These are phyloP conservation scores for Plasmodium reichenowi DNA, from an alignment of 169 alveolate genomes.

Conservation along the genomic window DNA sequence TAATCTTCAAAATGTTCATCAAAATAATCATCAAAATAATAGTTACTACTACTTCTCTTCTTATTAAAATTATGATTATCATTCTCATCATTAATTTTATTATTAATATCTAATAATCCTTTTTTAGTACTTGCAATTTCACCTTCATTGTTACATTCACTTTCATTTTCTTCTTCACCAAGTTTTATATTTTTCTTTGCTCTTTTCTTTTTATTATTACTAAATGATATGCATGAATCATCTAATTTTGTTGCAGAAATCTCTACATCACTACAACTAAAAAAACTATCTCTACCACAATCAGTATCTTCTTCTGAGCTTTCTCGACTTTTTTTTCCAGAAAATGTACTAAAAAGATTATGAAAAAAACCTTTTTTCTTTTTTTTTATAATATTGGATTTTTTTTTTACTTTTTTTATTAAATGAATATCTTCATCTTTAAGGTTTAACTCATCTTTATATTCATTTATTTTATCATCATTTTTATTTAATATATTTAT, in stretches of 20 bases:
- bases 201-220: background rate
- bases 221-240: slow-evolving; percentile 17
- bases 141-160: background rate
- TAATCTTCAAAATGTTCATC: background rate
- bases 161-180: slow-evolving; percentile 1
- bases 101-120: background rate
- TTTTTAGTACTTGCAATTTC: background rate
- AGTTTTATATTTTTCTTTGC: background rate
- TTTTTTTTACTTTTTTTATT: background rate
- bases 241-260: slow-evolving; percentile 23
- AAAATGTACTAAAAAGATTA: slow-evolving; percentile 27
- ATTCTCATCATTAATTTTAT: slow-evolving; percentile 3
- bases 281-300: slow-evolving; percentile 66
- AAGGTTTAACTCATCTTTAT: background rate
- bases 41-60: background rate
- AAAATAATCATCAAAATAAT: background rate
- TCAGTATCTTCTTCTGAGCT: slow-evolving; percentile 59
- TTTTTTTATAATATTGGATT: background rate
- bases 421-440: slow-evolving; percentile 23
- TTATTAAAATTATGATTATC: background rate
- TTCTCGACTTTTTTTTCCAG: slow-evolving; percentile 12
- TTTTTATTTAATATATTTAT: slow-evolving; percentile 4
- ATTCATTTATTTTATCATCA: slow-evolving; percentile 1
- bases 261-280: slow-evolving; percentile 56
- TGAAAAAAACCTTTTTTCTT: slow-evolving; percentile 12